Evolutionary conservation across 345 rosid species (phyloP).

Genomic region (Atalantia buxifolia): DNA sequence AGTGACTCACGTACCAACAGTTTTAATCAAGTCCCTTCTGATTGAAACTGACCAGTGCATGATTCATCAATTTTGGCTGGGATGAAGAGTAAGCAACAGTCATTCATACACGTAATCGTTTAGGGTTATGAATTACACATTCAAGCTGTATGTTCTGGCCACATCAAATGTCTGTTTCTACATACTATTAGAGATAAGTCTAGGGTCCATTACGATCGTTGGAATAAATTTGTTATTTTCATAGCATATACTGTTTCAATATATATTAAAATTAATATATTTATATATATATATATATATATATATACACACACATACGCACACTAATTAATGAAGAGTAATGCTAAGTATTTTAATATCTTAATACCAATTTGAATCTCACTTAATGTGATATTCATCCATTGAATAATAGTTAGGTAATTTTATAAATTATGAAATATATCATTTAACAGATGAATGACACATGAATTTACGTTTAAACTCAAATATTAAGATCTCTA

Average conservation of each 20-base stretch:
- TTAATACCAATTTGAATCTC: no score
- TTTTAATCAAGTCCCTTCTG: neutral
- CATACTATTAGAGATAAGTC: neutral
- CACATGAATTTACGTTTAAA: no score
- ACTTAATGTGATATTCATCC: no score
- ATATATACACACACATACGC: no score
- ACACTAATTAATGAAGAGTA: no score
- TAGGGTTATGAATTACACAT: neutral
- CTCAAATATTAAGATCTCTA: no score
- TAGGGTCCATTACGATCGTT: neutral
- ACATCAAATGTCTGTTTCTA: neutral
- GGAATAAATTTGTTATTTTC: neutral
- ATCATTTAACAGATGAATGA: no score
- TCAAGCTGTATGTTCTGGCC: neutral
- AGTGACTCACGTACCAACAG: neutral
- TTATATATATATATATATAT: no score
- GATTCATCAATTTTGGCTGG: neutral
- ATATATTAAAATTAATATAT: no score
- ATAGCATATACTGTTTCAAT: neutral
- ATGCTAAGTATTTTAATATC: no score
- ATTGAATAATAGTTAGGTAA: no score
- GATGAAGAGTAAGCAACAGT: neutral
- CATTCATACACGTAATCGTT: neutral
- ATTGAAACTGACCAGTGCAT: neutral
- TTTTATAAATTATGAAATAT: no score